Percentiles rank a stretch among this genome's conserved stretches.
These are phyloP conservation scores for Salvia rosmarinus DNA, from an alignment of 257 asterid species.

Conservation along the genomic window DNA sequence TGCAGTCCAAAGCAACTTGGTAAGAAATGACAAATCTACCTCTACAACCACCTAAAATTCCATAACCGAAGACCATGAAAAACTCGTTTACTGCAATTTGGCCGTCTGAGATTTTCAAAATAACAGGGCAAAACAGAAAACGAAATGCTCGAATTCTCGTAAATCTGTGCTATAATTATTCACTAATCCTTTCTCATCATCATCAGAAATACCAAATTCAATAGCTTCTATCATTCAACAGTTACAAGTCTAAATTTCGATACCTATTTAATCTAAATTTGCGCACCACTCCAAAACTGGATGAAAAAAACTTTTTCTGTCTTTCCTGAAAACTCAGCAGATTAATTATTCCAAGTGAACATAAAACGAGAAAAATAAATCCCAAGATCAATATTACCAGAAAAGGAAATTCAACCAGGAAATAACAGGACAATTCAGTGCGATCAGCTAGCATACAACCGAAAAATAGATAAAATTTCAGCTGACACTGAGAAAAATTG, in stretches of 20 bases:
- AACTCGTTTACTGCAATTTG: neutral
- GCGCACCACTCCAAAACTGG: neutral
- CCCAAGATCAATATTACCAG: neutral
- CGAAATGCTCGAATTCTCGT: constrained; percentile 28
- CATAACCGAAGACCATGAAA: constrained; percentile 31
- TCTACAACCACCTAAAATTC: constrained; percentile 33
- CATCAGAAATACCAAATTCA: constrained; percentile 20
- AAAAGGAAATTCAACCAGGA: neutral
- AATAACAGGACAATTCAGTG: constrained; percentile 24
- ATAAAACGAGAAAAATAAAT: neutral
- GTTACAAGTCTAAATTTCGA: constrained; percentile 4
- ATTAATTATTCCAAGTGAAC: neutral
- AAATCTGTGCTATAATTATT: constrained; percentile 4
- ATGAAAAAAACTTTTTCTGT: neutral
- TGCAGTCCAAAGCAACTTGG: constrained; percentile 31
- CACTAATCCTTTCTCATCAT: neutral
- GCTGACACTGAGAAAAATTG: constrained; percentile 9
- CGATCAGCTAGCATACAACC: constrained; percentile 39
- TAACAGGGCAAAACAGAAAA: neutral
- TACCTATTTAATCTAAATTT: constrained; percentile 18
- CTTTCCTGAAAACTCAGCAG: neutral
- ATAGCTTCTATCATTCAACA: constrained; percentile 19
- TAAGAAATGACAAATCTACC: constrained; percentile 45
- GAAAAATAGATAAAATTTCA: constrained; percentile 17
- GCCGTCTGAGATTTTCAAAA: constrained; percentile 26